These are phyloP conservation scores for Zelopaecilomyces penicillatus DNA, from an alignment of 2,329 filamentous ascomycete species.

Conservation along the genomic window DNA sequence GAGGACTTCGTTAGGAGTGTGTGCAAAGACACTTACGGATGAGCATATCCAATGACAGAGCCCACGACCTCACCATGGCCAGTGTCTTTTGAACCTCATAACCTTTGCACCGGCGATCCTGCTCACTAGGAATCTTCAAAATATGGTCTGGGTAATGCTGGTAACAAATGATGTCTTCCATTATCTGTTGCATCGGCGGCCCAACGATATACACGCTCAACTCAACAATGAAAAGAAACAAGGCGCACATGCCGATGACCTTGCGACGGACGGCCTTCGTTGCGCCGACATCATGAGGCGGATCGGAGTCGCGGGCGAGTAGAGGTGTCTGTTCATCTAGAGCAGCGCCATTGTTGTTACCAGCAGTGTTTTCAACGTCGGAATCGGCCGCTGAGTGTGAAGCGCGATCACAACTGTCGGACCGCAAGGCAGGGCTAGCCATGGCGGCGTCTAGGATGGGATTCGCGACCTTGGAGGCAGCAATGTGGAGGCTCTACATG, in stretches of 20 bases:
- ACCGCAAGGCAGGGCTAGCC: too few species aligned
- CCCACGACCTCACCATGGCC: conserved; percentile 43
- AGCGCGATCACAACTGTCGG: too few species aligned
- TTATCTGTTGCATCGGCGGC: conserved; percentile 39
- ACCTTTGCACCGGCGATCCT: conserved; percentile 41
- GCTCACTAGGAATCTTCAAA: conserved; percentile 17
- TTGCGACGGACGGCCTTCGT: conserved; percentile 18
- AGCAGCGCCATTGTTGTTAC: neutral
- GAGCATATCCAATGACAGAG: conserved; percentile 35
- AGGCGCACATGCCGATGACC: conserved; percentile 24
- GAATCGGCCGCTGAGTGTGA: neutral
- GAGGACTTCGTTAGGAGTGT: neutral
- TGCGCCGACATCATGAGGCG: conserved; percentile 13
- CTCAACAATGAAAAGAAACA: conserved; percentile 35
- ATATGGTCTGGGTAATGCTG: conserved; percentile 34
- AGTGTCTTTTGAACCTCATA: conserved; percentile 41
- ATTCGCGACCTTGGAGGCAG: too few species aligned
- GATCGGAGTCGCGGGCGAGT: conserved; percentile 10
- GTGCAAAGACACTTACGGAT: conserved; percentile 26
- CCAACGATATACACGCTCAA: conserved; percentile 29
- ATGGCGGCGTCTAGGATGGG: too few species aligned
- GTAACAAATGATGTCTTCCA: conserved; percentile 47
- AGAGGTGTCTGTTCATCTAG: conserved; percentile 14
- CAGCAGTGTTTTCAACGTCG: neutral
- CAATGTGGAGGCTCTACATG: too few species aligned